These are phyloP conservation scores for Hypoxylon lienhwacheense DNA, from an alignment of 495 filamentous ascomycete genomes.

Conservation along the genomic window DNA sequence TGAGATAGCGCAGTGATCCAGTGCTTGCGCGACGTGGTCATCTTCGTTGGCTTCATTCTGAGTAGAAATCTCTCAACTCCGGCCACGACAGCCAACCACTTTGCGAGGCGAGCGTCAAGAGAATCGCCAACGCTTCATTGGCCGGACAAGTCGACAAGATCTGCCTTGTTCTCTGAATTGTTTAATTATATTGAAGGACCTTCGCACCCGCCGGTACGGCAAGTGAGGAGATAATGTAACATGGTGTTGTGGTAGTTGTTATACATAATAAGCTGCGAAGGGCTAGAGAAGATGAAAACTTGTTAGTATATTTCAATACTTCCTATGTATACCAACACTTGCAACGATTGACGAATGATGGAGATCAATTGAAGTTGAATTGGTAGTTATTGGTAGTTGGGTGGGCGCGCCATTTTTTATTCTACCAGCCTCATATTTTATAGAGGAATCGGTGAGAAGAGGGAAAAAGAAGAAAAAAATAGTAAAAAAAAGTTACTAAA, in stretches of 20 bases:
- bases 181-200: constrained; percentile 18
- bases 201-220: constrained; percentile 17
- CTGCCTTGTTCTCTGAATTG: constrained; percentile 19
- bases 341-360: constrained; percentile 24
- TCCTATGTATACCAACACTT: constrained; percentile 1
- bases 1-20: too few relatives aligned
- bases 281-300: constrained; percentile 1
- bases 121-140: constrained; percentile 21
- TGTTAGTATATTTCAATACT: too few relatives aligned
- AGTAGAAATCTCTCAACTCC: constrained; percentile 33
- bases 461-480: too few relatives aligned
- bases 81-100: constrained; percentile 28
- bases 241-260: constrained; percentile 4
- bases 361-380: constrained; percentile 6
- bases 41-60: constrained; percentile 44
- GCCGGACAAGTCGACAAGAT: constrained; percentile 17
- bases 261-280: too few relatives aligned
- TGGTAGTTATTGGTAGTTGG: neutral
- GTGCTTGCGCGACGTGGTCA: constrained; percentile 49
- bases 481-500: too few relatives aligned
- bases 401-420: neutral
- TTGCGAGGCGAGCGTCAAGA: constrained; percentile 26
- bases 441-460: too few relatives aligned
- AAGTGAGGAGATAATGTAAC: constrained; percentile 7
- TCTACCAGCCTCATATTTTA: neutral